These are phyloP conservation scores for Ceratocystis eucalypticola DNA, from an alignment of 2,329 filamentous ascomycete species.

Conservation along the genomic window DNA sequence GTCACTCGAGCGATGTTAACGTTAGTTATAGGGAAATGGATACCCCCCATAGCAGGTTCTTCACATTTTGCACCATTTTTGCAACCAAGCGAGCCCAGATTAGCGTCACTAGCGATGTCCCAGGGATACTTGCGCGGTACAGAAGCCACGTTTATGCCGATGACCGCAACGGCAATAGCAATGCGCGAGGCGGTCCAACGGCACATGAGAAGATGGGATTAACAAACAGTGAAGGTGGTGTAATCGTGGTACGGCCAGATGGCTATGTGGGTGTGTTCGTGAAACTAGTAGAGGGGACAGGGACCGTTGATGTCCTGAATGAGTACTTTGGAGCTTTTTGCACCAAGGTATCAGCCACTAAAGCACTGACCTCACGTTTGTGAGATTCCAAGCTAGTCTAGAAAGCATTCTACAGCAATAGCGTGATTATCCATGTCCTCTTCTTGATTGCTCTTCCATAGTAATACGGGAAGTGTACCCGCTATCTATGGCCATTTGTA, in stretches of 20 bases:
- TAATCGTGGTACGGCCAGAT: slow-evolving; percentile 75
- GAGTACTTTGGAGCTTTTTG: slow-evolving; percentile 49
- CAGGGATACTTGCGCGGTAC: slow-evolving; percentile 58
- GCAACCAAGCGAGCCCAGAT: slow-evolving; percentile 53
- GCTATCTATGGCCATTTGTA: too few species aligned
- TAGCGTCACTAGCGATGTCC: slow-evolving; percentile 59
- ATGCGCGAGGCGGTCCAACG: slow-evolving; percentile 33
- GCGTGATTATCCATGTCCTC: neutral
- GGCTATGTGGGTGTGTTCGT: slow-evolving; percentile 73
- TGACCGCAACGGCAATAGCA: slow-evolving; percentile 48
- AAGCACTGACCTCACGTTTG: neutral
- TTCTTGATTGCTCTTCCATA: neutral
- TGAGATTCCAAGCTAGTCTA: neutral
- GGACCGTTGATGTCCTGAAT: slow-evolving; percentile 70
- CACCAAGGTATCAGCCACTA: neutral
- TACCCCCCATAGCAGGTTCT: slow-evolving; percentile 74
- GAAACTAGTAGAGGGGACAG: slow-evolving; percentile 58
- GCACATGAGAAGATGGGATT: slow-evolving; percentile 82
- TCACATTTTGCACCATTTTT: slow-evolving; percentile 65
- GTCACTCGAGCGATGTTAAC: slow-evolving; percentile 43
- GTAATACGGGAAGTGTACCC: too few species aligned
- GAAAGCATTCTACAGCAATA: neutral
- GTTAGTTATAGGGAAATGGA: slow-evolving; percentile 68
- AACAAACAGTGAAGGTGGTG: slow-evolving; percentile 55
- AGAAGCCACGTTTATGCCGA: slow-evolving; percentile 76